Evolutionary conservation across 208 protist species (phyloP), one percentile per base, ranked within the genome.

Genomic region (Leishmania braziliensis): DNA sequence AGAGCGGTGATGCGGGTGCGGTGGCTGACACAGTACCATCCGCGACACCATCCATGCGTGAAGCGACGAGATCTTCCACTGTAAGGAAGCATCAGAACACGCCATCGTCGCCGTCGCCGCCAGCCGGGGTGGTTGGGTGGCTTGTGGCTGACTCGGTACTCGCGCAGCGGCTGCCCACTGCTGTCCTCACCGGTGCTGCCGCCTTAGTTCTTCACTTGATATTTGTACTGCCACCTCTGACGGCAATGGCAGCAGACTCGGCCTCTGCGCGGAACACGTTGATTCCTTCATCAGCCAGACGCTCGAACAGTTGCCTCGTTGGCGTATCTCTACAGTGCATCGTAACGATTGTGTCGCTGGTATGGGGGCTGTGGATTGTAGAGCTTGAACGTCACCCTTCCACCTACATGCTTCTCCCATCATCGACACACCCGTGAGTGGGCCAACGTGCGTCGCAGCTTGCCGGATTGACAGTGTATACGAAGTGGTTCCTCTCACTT

Each of bases 281-380:
- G 9, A 79, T 50, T 50, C 54, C 43, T 12, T 39, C 82, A 53
- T 51, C 62, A n/a, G 88, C 79, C 69, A 69, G 83, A 8, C 50
- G 78, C 12, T 54, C 46, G 23, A 60, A 82, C 29, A 89, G 88
- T 33, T 96, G 93, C 79, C 53, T 88, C 6, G 83, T 85, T 50
- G 84, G 84, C 63, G 70, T 95, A 23, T 87, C 86, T 10, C 77
- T 93, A 79, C 91, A 96, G 79, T 80, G 88, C 46, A 60, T 82
- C 23, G 69, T 94, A 39, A 92, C 90, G 39, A 16, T 84, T 0
- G 82, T 85, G 12, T 94, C 91, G 0, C 81, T 93, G 65, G 26
- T 89, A 48, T 90, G 84, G 82, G 88, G 84, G n/a, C 46, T 88
- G 68, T 89, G 93, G 91, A 81, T 88, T 20, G 48, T 87, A 16